A percentile compares a stretch with the other conserved stretches of the same genome.
phyloP scores from a whole-genome alignment of 345 rosid species.

The Acer campestre region DNA sequence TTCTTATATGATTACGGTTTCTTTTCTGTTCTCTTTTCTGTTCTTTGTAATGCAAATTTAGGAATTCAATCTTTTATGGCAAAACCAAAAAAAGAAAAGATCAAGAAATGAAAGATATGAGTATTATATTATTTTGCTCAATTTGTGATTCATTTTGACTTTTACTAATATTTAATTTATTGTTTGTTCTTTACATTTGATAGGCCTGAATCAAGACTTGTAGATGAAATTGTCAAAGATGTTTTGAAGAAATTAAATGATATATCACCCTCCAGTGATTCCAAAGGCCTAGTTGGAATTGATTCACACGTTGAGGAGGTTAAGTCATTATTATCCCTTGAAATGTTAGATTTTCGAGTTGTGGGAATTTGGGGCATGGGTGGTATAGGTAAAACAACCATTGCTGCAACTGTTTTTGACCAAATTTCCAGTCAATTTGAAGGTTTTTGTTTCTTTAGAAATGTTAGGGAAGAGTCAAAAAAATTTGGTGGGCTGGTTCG shows the following conservation, averaged over 20 bases:
- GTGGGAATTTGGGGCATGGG: slow-evolving; percentile 7
- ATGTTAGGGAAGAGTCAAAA: not conserved
- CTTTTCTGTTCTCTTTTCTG: too few species aligned
- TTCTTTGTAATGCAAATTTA: too few species aligned
- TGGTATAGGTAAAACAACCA: slow-evolving; percentile 5
- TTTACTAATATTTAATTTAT: not conserved
- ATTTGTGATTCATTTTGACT: too few species aligned
- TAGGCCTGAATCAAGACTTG: not conserved
- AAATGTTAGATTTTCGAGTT: not conserved
- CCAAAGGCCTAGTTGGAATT: not conserved
- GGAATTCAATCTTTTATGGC: too few species aligned
- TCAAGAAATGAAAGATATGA: too few species aligned
- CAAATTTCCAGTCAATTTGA: not conserved
- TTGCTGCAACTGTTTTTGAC: not conserved
- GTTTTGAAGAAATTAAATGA: not conserved
- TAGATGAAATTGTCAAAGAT: slow-evolving; percentile 1
- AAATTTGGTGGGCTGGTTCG: not conserved
- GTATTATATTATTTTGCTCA: too few species aligned
- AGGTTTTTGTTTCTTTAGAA: not conserved
- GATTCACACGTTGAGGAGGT: not conserved
- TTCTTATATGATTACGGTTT: too few species aligned
- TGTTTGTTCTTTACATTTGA: not conserved
- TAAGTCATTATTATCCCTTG: not conserved
- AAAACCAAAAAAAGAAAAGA: too few species aligned
- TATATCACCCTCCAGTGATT: not conserved